Base-by-base conservation (phyloP, 768 basidiomycete genomes). In the Tylopilus plumbeoviolaceoides region DNA sequence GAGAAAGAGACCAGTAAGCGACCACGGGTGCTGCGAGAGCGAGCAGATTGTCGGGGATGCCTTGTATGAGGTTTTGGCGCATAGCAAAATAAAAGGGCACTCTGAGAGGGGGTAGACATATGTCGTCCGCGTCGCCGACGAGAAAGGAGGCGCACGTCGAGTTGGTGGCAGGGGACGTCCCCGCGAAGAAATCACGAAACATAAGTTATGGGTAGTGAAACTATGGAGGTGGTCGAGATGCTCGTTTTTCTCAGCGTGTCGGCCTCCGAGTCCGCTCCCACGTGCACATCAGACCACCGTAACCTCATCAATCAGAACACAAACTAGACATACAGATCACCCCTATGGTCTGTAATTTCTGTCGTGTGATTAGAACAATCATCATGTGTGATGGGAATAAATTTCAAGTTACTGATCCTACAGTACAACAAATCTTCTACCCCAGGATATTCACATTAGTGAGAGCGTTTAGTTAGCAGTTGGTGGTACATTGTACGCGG, bases 1-100 rank as follows among this genome's bases (percentile, higher is more conserved):
- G 72, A 4, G 91, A 91, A 39, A 85, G 69, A 2, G 71, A 58
- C 95, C 97, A 99, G 74, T 98, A 98, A 5, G 82, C 83, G 50
- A 88, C 53, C 48, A 98, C 63, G 0, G 95, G 95, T 2, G 83
- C 78, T 5, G 82, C 75, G 43, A 95, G 74, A 17, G 90, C 80
- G 23, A 95, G 73, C 57, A 78, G 59, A 55, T 82, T 74, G 73
- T 98, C 95, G 1, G 87, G 77, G 47, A 95, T 56, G 31, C 73
- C 67, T 7, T 80, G 71, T 27, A 94, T 41, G 44, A 87, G 64
- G 2, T 72, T 66, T 17, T 73, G 69, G 25, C 75, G 71, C 35
- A 70, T 63, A 1, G 73, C 70, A 64, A 78, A 80, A 64, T 88
- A 88, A 61, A 82, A 80, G 0, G 86, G 86, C 21, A 73, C 61